Conservation (phyloP, 225 moss, liverwort and hornwort species). For the Bryum argenteum region DNA sequence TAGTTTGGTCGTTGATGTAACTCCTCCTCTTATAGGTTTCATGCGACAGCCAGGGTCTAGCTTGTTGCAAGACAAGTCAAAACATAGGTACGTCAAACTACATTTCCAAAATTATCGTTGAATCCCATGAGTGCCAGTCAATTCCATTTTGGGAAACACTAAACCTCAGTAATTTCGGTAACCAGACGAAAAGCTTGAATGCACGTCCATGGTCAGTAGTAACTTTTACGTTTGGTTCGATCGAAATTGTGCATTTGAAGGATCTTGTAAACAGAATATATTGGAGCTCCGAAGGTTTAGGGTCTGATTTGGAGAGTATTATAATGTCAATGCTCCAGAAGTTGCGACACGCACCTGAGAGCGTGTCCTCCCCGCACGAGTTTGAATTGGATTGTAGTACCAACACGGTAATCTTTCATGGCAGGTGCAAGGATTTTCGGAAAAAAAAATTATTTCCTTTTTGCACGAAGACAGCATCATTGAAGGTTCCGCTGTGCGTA, state of each 20-base stretch:
- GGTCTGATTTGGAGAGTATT: background rate
- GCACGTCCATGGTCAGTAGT: conserved; percentile 2
- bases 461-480: background rate
- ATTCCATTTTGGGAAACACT: conserved; percentile 7
- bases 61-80: conserved; percentile 21
- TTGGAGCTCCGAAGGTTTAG: background rate
- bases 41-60: conserved; percentile 3
- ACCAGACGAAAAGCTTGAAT: conserved; percentile 29
- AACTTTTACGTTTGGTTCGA: background rate
- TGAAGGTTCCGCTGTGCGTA: background rate
- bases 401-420: conserved; percentile 3
- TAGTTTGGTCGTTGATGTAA: conserved; percentile 2
- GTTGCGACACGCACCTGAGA: background rate
- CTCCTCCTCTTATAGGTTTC: conserved; percentile 24
- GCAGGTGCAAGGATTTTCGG: conserved; percentile 2
- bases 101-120: conserved; percentile 11
- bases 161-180: background rate
- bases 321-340: background rate
- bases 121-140: conserved; percentile 22
- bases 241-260: background rate
- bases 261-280: conserved; percentile 3
- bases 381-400: background rate
- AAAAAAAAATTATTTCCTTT: background rate
- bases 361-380: background rate
- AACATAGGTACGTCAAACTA: conserved; percentile 28